Conservation (phyloP, 2,329 filamentous ascomycete species). For the Paecilomyces formosus region DNA sequence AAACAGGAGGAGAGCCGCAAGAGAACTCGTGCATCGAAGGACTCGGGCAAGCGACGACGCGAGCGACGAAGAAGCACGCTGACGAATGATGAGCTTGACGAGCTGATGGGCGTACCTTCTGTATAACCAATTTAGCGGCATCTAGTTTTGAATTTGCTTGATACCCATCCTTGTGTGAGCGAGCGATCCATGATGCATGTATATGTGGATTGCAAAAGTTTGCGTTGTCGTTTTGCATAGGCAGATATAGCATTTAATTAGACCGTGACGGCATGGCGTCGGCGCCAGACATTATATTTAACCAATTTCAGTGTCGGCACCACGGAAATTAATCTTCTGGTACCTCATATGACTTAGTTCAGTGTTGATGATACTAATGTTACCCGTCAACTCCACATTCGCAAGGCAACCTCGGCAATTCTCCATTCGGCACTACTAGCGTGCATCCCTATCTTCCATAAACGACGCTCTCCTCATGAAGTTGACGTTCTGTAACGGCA, state of each 20-base stretch:
- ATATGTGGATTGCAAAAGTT: background rate
- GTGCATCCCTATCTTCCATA: background rate
- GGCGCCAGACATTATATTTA: background rate
- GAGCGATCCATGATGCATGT: background rate
- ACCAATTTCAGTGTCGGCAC: background rate
- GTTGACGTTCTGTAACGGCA: background rate
- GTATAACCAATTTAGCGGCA: conserved; percentile 4
- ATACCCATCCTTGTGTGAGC: background rate
- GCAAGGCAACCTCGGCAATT: background rate
- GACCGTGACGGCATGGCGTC: background rate
- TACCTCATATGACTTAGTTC: background rate
- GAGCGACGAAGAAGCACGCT: conserved; percentile 35
- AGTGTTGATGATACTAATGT: background rate
- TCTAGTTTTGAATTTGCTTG: background rate
- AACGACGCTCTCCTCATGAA: background rate
- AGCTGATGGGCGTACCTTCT: conserved; percentile 25
- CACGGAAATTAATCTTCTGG: background rate
- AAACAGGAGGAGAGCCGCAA: conserved; percentile 29
- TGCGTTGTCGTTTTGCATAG: background rate
- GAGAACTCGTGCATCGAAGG: conserved; percentile 14
- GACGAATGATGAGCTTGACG: conserved; percentile 37
- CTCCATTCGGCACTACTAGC: background rate
- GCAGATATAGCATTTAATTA: background rate
- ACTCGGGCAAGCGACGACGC: conserved; percentile 12
- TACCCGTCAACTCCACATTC: background rate